Percentiles rank a stretch among this genome's conserved stretches.
These are phyloP conservation scores for Candida sojae DNA, from an alignment of 1,139 yeast species.

Conservation along the genomic window DNA sequence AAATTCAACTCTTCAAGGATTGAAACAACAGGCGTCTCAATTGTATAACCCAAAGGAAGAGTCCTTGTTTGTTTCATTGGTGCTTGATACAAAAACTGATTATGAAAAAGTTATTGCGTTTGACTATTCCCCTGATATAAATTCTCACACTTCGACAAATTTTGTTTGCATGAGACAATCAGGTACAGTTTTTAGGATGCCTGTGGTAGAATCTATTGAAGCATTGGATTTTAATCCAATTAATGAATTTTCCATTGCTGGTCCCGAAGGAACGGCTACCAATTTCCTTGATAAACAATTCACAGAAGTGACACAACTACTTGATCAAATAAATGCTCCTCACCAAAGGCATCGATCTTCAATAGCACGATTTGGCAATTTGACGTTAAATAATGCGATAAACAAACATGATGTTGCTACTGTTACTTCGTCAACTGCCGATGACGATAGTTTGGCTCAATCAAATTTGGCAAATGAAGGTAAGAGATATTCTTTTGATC, in stretches of 20 bases:
- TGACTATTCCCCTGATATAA: conserved; percentile 69
- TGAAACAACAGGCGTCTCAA: conserved; percentile 37
- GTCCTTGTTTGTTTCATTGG: conserved; percentile 72
- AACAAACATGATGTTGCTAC: conserved; percentile 27
- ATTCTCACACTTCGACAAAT: conserved; percentile 47
- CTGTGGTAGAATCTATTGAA: conserved; percentile 67
- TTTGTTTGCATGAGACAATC: conserved; percentile 88
- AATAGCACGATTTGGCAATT: conserved; percentile 18
- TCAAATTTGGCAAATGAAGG: conserved; percentile 10
- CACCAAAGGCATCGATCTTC: conserved; percentile 10
- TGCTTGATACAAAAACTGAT: conserved; percentile 73
- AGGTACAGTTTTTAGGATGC: conserved; percentile 83
- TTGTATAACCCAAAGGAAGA: conserved; percentile 45
- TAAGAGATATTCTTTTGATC: conserved; percentile 11
- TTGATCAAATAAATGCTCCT: conserved; percentile 7
- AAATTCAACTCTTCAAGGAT: conserved; percentile 21
- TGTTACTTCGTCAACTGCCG: conserved; percentile 28
- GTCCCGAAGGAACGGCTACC: conserved; percentile 58
- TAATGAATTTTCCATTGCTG: conserved; percentile 69
- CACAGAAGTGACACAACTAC: conserved; percentile 7
- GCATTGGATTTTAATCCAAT: conserved; percentile 66
- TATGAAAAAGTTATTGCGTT: conserved; percentile 82
- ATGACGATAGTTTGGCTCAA: conserved; percentile 26
- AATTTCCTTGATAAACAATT: conserved; percentile 30
- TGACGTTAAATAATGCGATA: conserved; percentile 21